Base-by-base conservation (phyloP, 202 grass and related monocot species). In the Saccharum hybrid region DNA sequence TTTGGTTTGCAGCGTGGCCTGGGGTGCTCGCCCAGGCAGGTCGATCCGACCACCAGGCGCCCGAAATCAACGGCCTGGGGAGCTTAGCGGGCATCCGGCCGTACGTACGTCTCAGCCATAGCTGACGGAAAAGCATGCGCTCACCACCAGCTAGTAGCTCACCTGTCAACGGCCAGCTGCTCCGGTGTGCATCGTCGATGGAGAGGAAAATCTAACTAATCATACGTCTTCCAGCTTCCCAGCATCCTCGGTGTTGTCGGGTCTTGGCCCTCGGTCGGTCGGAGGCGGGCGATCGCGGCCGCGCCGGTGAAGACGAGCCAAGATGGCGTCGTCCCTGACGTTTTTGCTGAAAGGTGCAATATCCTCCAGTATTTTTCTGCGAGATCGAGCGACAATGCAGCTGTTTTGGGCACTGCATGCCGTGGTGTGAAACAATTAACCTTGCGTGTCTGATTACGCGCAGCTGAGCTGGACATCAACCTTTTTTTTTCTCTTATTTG, bases 291-390 rank as follows among this genome's bases (percentile, higher is more conserved):
- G 75, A 66, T 61, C 38, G 75, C 39, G 41, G 33, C 31, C 37
- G 40, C 8, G 52, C 38, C 43, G 21, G 87, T 31, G 36, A 9
- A 0, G 77, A 71, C 61, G 76, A 21, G 22, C 1, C 1, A 5
- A 76, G 2, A 76, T 86, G 87, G 66, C 87, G 87, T 82, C 83
- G 7, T 11, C 0, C 0, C 19, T 89, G 87, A 89, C 87, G 87
- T 37, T 36, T 46, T 8, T 1, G n/a, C 1, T 78, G 87, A 89
- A 66, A 85, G 72, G 3, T 5, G 4, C 30, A 40, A 10, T 84
- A 54, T 71, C 42, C 42, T 0, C 1, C 21, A 30, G 71, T 89
- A 85, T 40, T 72, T 81, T 52, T 51, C 18, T 54, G 31, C 7
- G 8, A 51, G 26, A 56, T 6, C 36, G 37, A 38, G 36, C 61